These are phyloP conservation scores for Dissoconium aciculare DNA, from an alignment of 2,329 filamentous ascomycete species.

Conservation along the genomic window DNA sequence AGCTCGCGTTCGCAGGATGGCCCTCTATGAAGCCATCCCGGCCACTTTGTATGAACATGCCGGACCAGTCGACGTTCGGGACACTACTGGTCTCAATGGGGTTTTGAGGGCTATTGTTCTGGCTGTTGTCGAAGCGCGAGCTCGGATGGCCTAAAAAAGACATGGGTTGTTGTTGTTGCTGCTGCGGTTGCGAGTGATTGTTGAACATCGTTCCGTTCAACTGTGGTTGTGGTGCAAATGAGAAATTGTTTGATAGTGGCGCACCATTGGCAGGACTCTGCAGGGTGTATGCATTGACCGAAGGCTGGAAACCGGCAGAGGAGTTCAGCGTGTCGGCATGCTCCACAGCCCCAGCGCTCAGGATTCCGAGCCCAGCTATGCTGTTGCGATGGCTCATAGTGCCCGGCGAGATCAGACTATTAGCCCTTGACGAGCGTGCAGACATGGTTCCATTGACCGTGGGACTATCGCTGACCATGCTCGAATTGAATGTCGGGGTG, in stretches of 20 bases:
- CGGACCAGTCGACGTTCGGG: slow-evolving; percentile 28
- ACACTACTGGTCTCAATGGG: neutral
- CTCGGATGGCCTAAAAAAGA: slow-evolving; percentile 26
- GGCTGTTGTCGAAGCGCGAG: slow-evolving; percentile 25
- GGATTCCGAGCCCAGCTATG: slow-evolving; percentile 20
- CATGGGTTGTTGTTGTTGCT: slow-evolving; percentile 18
- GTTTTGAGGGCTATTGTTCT: slow-evolving; percentile 19
- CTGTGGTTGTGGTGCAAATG: slow-evolving; percentile 14
- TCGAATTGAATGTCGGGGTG: slow-evolving; percentile 15
- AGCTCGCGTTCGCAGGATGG: slow-evolving; percentile 32
- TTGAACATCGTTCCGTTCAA: slow-evolving; percentile 7
- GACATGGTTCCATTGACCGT: slow-evolving; percentile 29
- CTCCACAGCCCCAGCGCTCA: slow-evolving; percentile 17
- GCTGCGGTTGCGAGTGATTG: slow-evolving; percentile 18
- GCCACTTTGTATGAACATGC: slow-evolving; percentile 30
- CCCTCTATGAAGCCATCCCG: slow-evolving; percentile 33
- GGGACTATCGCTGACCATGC: slow-evolving; percentile 20
- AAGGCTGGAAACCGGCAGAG: slow-evolving; percentile 18
- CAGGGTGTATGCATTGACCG: slow-evolving; percentile 22
- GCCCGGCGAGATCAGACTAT: slow-evolving; percentile 33
- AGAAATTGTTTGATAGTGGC: slow-evolving; percentile 19
- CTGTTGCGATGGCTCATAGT: slow-evolving; percentile 22
- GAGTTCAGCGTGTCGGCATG: slow-evolving; percentile 17
- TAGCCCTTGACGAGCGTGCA: slow-evolving; percentile 33
- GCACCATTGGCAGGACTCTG: slow-evolving; percentile 18